Conservation (phyloP, 2,329 filamentous ascomycete genomes). For the Colletotrichum endophyticum region DNA sequence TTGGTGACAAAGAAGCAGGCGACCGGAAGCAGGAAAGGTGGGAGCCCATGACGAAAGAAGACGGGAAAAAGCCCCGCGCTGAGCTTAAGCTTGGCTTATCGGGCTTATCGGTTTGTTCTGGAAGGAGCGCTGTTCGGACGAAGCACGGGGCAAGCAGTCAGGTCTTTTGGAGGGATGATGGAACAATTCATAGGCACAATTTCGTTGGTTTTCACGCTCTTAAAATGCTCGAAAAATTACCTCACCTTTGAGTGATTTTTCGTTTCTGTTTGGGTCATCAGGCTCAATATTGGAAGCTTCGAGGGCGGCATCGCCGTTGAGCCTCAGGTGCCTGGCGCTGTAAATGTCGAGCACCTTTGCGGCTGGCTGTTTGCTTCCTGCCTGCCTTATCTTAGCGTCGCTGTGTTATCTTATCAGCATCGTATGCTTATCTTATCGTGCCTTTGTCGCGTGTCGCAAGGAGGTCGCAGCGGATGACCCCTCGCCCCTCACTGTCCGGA, state of each 20-base stretch:
- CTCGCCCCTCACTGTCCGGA: background rate
- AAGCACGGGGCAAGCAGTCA: background rate
- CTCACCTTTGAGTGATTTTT: background rate
- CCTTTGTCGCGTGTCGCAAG: background rate
- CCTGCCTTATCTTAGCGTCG: background rate
- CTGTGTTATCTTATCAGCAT: background rate
- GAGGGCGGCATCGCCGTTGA: background rate
- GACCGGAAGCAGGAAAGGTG: background rate
- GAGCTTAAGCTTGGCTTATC: constrained; percentile 7
- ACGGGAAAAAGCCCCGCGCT: background rate
- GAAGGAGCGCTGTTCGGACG: background rate
- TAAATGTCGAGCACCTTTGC: background rate
- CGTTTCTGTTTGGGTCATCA: background rate
- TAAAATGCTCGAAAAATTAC: background rate
- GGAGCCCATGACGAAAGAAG: constrained; percentile 14
- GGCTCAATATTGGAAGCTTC: background rate
- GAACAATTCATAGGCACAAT: background rate
- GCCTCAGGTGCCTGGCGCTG: background rate
- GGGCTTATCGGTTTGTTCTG: background rate
- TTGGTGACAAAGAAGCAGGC: background rate
- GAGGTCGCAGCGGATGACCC: background rate
- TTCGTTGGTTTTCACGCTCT: background rate
- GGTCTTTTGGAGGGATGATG: background rate
- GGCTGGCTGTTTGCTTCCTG: background rate
- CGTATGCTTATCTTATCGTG: background rate